Base-by-base conservation (phyloP, 768 basidiomycete species). In the Exsudoporus frostii region DNA sequence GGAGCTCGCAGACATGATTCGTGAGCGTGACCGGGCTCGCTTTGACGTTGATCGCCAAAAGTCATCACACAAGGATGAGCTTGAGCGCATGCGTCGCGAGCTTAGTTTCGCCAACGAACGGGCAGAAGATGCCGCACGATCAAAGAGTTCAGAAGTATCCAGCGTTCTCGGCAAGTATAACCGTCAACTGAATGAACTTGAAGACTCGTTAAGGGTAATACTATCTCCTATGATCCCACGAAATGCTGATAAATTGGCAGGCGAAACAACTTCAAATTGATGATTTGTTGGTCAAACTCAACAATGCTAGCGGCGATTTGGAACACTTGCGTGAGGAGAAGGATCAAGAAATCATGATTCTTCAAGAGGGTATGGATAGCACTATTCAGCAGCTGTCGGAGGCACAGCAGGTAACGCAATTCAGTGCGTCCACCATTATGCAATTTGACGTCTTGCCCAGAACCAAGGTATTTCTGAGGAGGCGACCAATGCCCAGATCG, bases 1-100 rank as follows among this genome's bases (percentile, higher is more conserved):
- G 50, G 97, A 98, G 70, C 76, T 99, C 19, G 97, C 97, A 22
- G 97, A 98, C 67, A 99, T 99, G 97, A 88, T 99, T 61, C 83
- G 96, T 42, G 97, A 99, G 71, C 85, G 97, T 32, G 97, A 99
- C 67, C 81, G 95, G 51, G 94, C 96, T 33, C 79, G 97, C 40
- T 98, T 97, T 64, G 97, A 99, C 59, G 76, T 98, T 22, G 97
- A 99, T 66, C 80, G 97, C 20, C 81, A 92, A 67, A 98, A 96
- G 74, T 83, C 92, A 6, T 87, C 85, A 45, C 94, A 98, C 70
- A 96, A 94, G 66, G 97, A 99, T 52, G 97, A 99, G 66, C 68
- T 92, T 34, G 97, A 98, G 57, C 85, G 97, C 10, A 65, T 98
- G 33, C 90, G 90, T 56, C 86, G 97, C 29, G 97, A 99, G 65